These are phyloP conservation scores for Xanthoconium separans DNA, from an alignment of 1,284 basidiomycete genomes.

Conservation along the genomic window DNA sequence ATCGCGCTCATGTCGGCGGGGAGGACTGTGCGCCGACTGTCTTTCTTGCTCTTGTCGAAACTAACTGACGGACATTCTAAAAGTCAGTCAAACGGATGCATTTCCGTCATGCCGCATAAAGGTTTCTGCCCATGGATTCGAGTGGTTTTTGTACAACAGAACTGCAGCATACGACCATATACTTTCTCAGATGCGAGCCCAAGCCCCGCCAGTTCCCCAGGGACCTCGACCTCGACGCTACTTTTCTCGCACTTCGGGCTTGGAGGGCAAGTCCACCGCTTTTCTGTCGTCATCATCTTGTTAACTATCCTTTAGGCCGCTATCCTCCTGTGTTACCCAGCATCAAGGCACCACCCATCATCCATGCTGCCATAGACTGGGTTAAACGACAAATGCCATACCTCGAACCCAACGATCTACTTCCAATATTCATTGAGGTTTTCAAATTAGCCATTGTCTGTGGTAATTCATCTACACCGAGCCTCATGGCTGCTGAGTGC, in stretches of 20 bases:
- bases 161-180: constrained; percentile 87
- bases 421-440: constrained; percentile 78
- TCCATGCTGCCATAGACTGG: constrained; percentile 49
- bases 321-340: constrained; percentile 35
- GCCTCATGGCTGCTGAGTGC: constrained; percentile 79
- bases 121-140: constrained; percentile 76
- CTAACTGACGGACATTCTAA: constrained; percentile 5
- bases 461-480: constrained; percentile 83
- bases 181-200: constrained; percentile 64
- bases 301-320: constrained; percentile 24
- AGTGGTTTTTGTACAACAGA: constrained; percentile 89
- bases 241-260: constrained; percentile 27
- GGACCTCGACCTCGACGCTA: constrained; percentile 17
- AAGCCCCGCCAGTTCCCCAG: constrained; percentile 32
- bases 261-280: constrained; percentile 23
- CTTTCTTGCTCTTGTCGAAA: neutral
- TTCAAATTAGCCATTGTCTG: constrained; percentile 75
- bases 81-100: constrained; percentile 37
- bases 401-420: constrained; percentile 72
- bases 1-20: constrained; percentile 50
- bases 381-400: constrained; percentile 61
- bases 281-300: constrained; percentile 15
- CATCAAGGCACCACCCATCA: constrained; percentile 43
- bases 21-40: constrained; percentile 43
- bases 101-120: constrained; percentile 75